Percentiles rank a stretch among this genome's conserved stretches.
These are phyloP conservation scores for Stygiomarasmius scandens DNA, from an alignment of 1,284 basidiomycete species.

Conservation along the genomic window DNA sequence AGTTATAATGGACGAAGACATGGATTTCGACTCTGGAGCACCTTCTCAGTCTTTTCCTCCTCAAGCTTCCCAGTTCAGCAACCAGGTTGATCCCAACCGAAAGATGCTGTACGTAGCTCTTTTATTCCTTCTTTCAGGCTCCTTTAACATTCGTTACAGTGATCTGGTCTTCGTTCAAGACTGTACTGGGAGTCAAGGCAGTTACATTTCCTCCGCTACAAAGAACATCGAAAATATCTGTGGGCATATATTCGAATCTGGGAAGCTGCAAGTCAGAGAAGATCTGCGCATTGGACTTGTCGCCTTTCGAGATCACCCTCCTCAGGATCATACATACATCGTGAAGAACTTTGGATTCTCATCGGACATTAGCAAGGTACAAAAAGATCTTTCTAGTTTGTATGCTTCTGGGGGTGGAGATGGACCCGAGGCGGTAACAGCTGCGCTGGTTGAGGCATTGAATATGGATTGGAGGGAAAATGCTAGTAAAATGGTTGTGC, in stretches of 20 bases:
- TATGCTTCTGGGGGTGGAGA: constrained; percentile 97
- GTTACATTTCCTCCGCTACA: constrained; percentile 88
- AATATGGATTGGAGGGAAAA: constrained; percentile 89
- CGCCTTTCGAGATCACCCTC: constrained; percentile 92
- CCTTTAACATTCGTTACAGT: constrained; percentile 41
- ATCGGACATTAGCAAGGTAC: constrained; percentile 86
- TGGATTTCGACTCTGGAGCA: constrained; percentile 58
- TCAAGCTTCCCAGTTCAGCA: constrained; percentile 38
- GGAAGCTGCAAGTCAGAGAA: constrained; percentile 82
- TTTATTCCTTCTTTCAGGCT: constrained; percentile 8
- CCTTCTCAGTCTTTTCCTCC: constrained; percentile 36
- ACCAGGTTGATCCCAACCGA: constrained; percentile 39
- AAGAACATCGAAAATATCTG: constrained; percentile 98
- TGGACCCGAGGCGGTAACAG: constrained; percentile 97
- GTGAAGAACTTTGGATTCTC: constrained; percentile 95
- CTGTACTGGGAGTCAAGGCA: constrained; percentile 87
- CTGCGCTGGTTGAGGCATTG: constrained; percentile 85
- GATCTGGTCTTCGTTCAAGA: constrained; percentile 91
- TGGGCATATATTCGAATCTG: constrained; percentile 94
- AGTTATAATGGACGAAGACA: constrained; percentile 68
- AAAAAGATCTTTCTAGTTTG: constrained; percentile 80
- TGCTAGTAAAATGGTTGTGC: constrained; percentile 93
- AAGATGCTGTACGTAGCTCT: constrained; percentile 69
- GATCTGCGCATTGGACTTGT: constrained; percentile 92
- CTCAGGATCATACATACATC: constrained; percentile 93